Conservation (phyloP, 306 rosid species). For the Alnus rubra region DNA sequence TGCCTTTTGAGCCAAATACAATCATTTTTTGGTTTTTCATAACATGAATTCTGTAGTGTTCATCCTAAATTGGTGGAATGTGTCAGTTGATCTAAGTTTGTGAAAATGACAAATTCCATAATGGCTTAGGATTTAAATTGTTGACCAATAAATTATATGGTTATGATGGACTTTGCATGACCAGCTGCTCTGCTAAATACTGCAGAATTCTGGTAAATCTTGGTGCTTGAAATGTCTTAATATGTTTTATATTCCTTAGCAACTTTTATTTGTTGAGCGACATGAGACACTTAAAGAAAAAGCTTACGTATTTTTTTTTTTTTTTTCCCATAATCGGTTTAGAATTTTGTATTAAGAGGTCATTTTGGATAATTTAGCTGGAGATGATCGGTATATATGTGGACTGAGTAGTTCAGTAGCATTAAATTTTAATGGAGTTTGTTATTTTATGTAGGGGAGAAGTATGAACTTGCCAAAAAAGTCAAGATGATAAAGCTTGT, state of each 20-base stretch:
- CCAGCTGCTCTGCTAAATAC: not conserved
- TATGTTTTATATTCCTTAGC: not conserved
- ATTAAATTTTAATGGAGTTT: not conserved
- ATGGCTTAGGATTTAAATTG: not conserved
- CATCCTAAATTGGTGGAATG: not conserved
- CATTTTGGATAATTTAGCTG: not conserved
- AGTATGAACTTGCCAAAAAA: conserved; percentile 83
- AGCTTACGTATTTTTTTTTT: too few species aligned
- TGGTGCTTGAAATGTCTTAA: not conserved
- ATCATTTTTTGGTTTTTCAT: not conserved
- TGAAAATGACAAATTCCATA: not conserved
- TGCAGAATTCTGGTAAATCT: conserved; percentile 3
- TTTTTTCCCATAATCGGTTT: not conserved
- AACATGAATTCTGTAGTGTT: not conserved
- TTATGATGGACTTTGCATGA: not conserved
- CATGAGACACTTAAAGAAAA: not conserved
- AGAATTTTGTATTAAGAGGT: not conserved
- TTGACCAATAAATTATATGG: not conserved
- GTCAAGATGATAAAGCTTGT: conserved; percentile 70
- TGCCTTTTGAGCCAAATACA: not conserved
- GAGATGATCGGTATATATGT: not conserved
- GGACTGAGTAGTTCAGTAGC: not conserved
- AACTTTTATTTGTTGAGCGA: not conserved
- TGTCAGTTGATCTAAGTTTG: not conserved
- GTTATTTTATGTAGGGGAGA: conserved; percentile 62